A percentile compares a stretch with the other conserved stretches of the same genome.
phyloP scores from a whole-genome alignment of 805 yeast genomes.

The Brettanomyces custersianus region DNA sequence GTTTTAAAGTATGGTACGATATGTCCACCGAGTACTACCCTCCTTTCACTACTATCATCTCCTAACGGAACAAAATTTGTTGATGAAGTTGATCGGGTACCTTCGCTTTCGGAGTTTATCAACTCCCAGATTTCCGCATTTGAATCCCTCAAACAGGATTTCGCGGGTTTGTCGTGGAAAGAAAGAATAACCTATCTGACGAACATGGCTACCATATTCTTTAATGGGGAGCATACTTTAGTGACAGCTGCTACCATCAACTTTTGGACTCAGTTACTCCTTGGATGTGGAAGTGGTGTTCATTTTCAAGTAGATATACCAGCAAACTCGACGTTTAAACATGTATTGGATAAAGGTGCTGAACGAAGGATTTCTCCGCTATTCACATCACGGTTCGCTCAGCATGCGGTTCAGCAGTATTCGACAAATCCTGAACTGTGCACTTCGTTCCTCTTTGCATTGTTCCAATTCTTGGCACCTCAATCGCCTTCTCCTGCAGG shows the following conservation, averaged over 20 bases:
- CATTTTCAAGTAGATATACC: neutral
- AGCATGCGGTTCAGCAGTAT: neutral
- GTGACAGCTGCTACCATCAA: neutral
- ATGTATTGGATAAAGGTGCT: too few relatives aligned
- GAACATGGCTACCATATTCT: neutral
- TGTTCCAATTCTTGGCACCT: slow-evolving; percentile 13
- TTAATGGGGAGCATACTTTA: neutral
- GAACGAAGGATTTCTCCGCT: neutral
- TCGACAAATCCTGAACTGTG: too few relatives aligned
- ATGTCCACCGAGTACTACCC: neutral
- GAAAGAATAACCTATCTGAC: neutral
- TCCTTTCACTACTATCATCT: neutral
- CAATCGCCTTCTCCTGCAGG: slow-evolving; percentile 3
- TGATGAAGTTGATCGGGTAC: too few relatives aligned
- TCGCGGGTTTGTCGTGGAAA: neutral
- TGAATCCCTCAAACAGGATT: neutral
- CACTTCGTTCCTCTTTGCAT: slow-evolving; percentile 9
- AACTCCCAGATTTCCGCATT: neutral
- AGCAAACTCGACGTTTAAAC: too few relatives aligned
- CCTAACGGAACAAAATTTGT: neutral
- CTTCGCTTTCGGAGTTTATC: neutral
- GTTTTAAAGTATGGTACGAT: neutral
- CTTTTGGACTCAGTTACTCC: neutral
- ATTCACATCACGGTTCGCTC: neutral
- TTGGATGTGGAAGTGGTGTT: neutral